These are phyloP conservation scores for Nosema muscidifuracis DNA, from an alignment of 371 early-diverging fungal species.

Conservation along the genomic window DNA sequence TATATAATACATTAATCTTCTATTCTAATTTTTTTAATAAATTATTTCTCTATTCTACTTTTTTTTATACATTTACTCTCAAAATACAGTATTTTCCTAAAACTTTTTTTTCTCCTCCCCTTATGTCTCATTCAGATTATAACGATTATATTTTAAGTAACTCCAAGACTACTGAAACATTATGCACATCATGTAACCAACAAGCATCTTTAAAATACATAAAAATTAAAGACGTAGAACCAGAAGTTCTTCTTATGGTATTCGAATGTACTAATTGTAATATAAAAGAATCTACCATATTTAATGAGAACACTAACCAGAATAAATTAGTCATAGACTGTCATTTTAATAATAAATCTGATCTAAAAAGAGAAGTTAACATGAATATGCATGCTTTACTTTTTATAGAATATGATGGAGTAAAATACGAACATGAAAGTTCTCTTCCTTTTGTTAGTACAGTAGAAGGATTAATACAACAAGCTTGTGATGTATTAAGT, in stretches of 20 bases:
- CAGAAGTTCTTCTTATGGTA: conserved; percentile 12
- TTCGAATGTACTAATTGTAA: conserved; percentile 40
- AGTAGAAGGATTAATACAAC: conserved; percentile 27
- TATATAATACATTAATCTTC: too few species aligned
- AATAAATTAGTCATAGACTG: conserved; percentile 32
- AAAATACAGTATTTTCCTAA: too few species aligned
- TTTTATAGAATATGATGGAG: conserved; percentile 9
- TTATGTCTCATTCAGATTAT: not conserved
- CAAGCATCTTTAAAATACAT: conserved; percentile 3
- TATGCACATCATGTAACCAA: conserved; percentile 2
- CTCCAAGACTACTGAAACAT: not conserved
- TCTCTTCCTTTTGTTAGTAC: not conserved
- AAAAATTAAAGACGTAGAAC: conserved; percentile 11
- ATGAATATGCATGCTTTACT: conserved; percentile 15
- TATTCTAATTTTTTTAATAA: too few species aligned
- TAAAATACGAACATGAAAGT: conserved; percentile 12
- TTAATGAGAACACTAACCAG: conserved; percentile 5
- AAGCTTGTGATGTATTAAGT: conserved; percentile 9
- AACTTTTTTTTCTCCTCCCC: not conserved
- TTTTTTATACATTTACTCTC: too few species aligned
- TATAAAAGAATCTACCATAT: conserved; percentile 7
- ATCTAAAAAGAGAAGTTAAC: conserved; percentile 27
- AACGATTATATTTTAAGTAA: not conserved
- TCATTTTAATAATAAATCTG: conserved; percentile 15
- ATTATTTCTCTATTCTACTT: too few species aligned